phyloP scores from a whole-genome alignment of 495 filamentous ascomycete species.

The Neurospora terricola region DNA sequence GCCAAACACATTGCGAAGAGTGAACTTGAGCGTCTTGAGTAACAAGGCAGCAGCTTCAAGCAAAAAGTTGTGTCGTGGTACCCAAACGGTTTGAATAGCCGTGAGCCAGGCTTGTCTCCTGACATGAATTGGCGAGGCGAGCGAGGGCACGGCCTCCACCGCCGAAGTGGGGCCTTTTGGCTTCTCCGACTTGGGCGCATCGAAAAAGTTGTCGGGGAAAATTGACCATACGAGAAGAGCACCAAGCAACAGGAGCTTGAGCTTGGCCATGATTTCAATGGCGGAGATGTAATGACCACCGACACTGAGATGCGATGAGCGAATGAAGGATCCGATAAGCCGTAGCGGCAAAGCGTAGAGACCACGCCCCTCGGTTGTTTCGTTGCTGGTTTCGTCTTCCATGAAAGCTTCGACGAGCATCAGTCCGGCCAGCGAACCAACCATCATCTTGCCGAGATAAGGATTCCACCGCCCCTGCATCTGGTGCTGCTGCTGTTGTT shows the following conservation, averaged over 20 bases:
- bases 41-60: constrained; percentile 74
- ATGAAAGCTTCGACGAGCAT: constrained; percentile 78
- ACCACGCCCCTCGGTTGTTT: constrained; percentile 54
- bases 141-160: constrained; percentile 49
- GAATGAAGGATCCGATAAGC: constrained; percentile 34
- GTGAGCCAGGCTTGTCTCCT: constrained; percentile 89
- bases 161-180: constrained; percentile 21
- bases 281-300: constrained; percentile 37
- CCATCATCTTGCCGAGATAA: constrained; percentile 68
- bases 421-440: constrained; percentile 80
- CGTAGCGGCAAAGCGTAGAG: constrained; percentile 58
- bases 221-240: constrained; percentile 59
- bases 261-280: constrained; percentile 29
- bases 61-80: constrained; percentile 78
- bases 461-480: constrained; percentile 32
- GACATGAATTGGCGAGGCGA: constrained; percentile 76
- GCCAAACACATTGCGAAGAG: constrained; percentile 68
- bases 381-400: constrained; percentile 45
- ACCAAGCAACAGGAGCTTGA: constrained; percentile 55
- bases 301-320: constrained; percentile 31
- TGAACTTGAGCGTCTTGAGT: constrained; percentile 71
- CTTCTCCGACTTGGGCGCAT: constrained; percentile 27
- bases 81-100: constrained; percentile 86
- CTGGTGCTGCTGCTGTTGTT: constrained; percentile 23
- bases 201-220: constrained; percentile 52